Conservation (phyloP, 2,329 filamentous ascomycete genomes). For the Alternaria hordeiaustralica region DNA sequence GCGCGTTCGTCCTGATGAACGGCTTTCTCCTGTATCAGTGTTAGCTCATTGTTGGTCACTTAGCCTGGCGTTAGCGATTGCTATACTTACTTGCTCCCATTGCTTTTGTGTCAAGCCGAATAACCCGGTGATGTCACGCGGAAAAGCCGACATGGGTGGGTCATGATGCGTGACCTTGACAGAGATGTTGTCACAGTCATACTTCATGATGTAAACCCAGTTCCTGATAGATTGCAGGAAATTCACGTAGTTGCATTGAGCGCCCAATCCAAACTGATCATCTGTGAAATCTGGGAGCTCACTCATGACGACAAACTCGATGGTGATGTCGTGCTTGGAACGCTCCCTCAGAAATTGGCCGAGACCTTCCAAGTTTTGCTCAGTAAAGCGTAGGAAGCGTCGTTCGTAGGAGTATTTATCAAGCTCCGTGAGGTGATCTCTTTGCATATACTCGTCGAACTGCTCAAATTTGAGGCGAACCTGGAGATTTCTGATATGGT, state of each 20-base stretch:
- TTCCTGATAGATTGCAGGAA: slow-evolving; percentile 24
- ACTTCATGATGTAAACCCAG: slow-evolving; percentile 24
- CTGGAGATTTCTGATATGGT: slow-evolving; percentile 27
- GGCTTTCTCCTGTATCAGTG: slow-evolving; percentile 6
- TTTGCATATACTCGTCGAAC: not conserved
- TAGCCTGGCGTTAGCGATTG: not conserved
- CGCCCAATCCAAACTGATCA: not conserved
- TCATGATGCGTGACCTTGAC: slow-evolving; percentile 30
- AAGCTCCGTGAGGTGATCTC: not conserved
- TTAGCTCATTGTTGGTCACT: not conserved
- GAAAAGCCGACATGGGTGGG: slow-evolving; percentile 18
- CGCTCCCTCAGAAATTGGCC: not conserved
- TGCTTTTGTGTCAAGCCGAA: slow-evolving; percentile 25
- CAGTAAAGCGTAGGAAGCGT: slow-evolving; percentile 6
- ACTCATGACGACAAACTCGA: slow-evolving; percentile 34
- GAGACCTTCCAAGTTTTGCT: not conserved
- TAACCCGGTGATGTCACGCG: slow-evolving; percentile 17
- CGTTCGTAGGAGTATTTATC: slow-evolving; percentile 13
- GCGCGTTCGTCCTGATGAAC: not conserved
- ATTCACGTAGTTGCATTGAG: slow-evolving; percentile 15
- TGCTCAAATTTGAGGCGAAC: slow-evolving; percentile 35
- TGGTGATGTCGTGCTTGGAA: slow-evolving; percentile 3
- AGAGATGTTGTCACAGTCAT: slow-evolving; percentile 15
- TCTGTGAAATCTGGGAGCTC: not conserved
- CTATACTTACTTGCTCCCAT: slow-evolving; percentile 26